These are phyloP conservation scores for Brasilioporus rufonigricans DNA, from an alignment of 768 basidiomycete genomes.

Conservation along the genomic window DNA sequence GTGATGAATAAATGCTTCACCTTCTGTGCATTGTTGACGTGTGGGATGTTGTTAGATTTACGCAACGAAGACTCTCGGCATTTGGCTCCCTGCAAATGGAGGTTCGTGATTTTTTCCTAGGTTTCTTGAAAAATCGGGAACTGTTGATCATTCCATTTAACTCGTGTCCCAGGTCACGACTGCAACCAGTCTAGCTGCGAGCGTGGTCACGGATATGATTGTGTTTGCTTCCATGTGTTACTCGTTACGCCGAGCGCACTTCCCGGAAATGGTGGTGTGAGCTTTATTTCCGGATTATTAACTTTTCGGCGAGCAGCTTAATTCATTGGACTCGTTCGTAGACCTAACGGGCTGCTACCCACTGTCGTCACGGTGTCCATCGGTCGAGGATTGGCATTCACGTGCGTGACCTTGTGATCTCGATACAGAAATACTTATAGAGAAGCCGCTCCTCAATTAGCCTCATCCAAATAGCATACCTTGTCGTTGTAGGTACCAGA, in stretches of 20 bases:
- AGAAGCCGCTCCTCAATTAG: constrained; percentile 3
- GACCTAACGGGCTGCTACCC: constrained; percentile 9
- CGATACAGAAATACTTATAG: neutral
- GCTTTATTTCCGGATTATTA: neutral
- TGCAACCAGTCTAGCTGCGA: constrained; percentile 10
- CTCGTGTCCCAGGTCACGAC: constrained; percentile 8
- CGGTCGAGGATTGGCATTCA: constrained; percentile 22
- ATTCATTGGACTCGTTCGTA: constrained; percentile 4
- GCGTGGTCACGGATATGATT: constrained; percentile 10
- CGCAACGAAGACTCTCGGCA: constrained; percentile 20
- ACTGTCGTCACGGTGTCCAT: constrained; percentile 2
- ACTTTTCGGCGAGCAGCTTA: neutral
- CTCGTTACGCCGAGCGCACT: constrained; percentile 19
- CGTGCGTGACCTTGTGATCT: constrained; percentile 16
- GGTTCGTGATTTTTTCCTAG: constrained; percentile 10
- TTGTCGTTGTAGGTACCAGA: constrained; percentile 19
- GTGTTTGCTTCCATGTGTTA: constrained; percentile 15
- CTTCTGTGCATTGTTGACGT: constrained; percentile 4
- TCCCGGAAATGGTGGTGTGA: constrained; percentile 17
- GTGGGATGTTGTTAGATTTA: constrained; percentile 13
- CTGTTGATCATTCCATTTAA: neutral
- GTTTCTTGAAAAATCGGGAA: neutral
- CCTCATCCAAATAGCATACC: constrained; percentile 14
- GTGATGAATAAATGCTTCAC: neutral
- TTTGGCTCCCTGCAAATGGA: constrained; percentile 17